These are phyloP conservation scores for Podosphaera aphanis DNA, from an alignment of 2,329 filamentous ascomycete species.

Conservation along the genomic window DNA sequence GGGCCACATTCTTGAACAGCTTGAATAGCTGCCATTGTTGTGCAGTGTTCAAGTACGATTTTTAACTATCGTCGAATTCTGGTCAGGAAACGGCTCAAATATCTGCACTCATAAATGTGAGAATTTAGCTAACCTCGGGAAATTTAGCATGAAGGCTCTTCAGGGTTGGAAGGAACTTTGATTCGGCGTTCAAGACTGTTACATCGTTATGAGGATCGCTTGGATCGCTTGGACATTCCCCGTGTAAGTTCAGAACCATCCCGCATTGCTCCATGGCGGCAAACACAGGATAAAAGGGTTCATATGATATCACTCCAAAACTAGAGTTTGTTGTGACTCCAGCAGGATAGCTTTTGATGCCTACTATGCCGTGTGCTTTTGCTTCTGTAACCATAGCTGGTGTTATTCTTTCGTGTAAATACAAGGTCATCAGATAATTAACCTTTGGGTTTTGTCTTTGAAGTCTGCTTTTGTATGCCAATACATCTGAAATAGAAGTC, in stretches of 20 bases:
- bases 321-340: constrained; percentile 43
- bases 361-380: constrained; percentile 11
- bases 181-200: constrained; percentile 44
- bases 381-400: constrained; percentile 11
- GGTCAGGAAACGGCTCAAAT: neutral
- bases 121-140: constrained; percentile 23
- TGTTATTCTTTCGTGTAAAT: constrained; percentile 10
- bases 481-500: constrained; percentile 34
- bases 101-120: neutral
- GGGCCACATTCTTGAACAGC: constrained; percentile 56
- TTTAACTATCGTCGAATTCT: constrained; percentile 22
- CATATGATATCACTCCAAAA: constrained; percentile 45
- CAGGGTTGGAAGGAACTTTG: constrained; percentile 60
- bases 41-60: constrained; percentile 65
- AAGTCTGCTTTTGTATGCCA: constrained; percentile 41
- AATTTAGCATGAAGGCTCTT: constrained; percentile 49
- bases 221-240: constrained; percentile 38
- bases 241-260: constrained; percentile 80
- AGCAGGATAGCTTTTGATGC: constrained; percentile 21
- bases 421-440: constrained; percentile 53
- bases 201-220: constrained; percentile 19
- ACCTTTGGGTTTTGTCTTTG: constrained; percentile 36
- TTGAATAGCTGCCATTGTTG: constrained; percentile 57
- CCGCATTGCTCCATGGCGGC: constrained; percentile 69
- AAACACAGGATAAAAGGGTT: constrained; percentile 56